phyloP scores from a whole-genome alignment of 768 basidiomycete genomes.

The Suillus subluteus region DNA sequence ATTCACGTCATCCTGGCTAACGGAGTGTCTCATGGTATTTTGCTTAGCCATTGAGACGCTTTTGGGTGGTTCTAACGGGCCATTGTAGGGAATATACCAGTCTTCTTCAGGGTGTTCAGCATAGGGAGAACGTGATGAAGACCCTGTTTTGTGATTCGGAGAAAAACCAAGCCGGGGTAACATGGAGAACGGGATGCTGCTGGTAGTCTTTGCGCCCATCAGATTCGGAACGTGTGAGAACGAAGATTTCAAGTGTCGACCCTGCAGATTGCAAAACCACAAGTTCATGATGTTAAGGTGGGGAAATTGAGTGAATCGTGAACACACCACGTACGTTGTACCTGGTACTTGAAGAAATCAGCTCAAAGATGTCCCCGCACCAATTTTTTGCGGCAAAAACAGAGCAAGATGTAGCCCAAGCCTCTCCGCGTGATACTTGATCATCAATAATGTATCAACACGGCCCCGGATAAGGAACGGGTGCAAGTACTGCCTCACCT shows the following conservation, averaged over 20 bases:
- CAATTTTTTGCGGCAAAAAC: not conserved
- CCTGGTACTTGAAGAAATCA: not conserved
- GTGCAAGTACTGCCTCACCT: conserved; percentile 8
- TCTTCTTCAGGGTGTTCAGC: conserved; percentile 42
- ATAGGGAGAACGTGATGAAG: conserved; percentile 21
- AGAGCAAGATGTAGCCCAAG: conserved; percentile 5
- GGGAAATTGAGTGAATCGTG: conserved; percentile 3
- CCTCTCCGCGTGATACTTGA: conserved; percentile 1
- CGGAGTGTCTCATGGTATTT: conserved; percentile 47
- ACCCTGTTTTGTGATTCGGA: conserved; percentile 20
- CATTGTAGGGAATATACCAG: conserved; percentile 70
- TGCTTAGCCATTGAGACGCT: conserved; percentile 30
- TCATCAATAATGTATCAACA: conserved; percentile 9
- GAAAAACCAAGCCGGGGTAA: conserved; percentile 41
- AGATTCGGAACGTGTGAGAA: conserved; percentile 7
- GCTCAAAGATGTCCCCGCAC: conserved; percentile 8
- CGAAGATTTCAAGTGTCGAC: not conserved
- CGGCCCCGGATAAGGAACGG: conserved; percentile 8
- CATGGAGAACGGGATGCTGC: conserved; percentile 39
- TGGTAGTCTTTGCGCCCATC: conserved; percentile 41
- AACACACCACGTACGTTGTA: not conserved
- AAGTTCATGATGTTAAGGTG: conserved; percentile 8
- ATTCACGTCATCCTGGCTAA: conserved; percentile 35
- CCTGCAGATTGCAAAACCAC: not conserved
- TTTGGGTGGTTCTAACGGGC: conserved; percentile 55